These are phyloP conservation scores for Amaranthus hypochondriacus DNA, from an alignment of 148 eudicot species.

Conservation along the genomic window DNA sequence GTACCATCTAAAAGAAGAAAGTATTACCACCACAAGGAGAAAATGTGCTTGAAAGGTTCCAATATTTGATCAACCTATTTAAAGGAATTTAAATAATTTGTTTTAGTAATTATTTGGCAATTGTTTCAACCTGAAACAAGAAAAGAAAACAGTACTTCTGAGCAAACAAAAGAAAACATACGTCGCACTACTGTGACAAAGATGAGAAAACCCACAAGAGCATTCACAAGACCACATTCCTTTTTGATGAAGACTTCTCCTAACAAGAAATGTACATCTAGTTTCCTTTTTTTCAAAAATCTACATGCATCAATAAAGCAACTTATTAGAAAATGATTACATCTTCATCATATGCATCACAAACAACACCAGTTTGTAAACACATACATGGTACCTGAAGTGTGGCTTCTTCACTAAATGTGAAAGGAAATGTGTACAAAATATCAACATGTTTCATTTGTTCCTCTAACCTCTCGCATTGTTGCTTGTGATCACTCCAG, in stretches of 20 bases:
- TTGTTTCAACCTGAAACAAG: not conserved
- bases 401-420: slow-evolving; percentile 53
- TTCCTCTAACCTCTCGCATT: slow-evolving; percentile 70
- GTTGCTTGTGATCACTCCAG: slow-evolving; percentile 53
- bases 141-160: not conserved
- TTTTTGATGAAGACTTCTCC: slow-evolving; percentile 46
- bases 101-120: not conserved
- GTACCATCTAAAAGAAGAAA: not conserved
- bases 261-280: slow-evolving; percentile 61
- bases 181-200: slow-evolving; percentile 29
- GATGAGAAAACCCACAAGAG: slow-evolving; percentile 38
- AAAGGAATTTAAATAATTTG: slow-evolving; percentile 1
- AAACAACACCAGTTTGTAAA: too few species aligned
- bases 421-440: slow-evolving; percentile 71
- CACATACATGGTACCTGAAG: slow-evolving; percentile 33
- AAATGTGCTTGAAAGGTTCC: slow-evolving; percentile 62
- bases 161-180: slow-evolving; percentile 15
- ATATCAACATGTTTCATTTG: slow-evolving; percentile 50
- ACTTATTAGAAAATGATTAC: slow-evolving; percentile 7
- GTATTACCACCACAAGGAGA: slow-evolving; percentile 74
- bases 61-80: slow-evolving; percentile 45
- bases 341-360: not conserved
- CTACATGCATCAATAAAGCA: slow-evolving; percentile 26
- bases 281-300: slow-evolving; percentile 43
- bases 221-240: slow-evolving; percentile 92